A percentile compares a stretch with the other conserved stretches of the same genome.
These are phyloP conservation scores for Lasiosphaeris hirsuta DNA, from an alignment of 495 filamentous ascomycete species.

Conservation along the genomic window DNA sequence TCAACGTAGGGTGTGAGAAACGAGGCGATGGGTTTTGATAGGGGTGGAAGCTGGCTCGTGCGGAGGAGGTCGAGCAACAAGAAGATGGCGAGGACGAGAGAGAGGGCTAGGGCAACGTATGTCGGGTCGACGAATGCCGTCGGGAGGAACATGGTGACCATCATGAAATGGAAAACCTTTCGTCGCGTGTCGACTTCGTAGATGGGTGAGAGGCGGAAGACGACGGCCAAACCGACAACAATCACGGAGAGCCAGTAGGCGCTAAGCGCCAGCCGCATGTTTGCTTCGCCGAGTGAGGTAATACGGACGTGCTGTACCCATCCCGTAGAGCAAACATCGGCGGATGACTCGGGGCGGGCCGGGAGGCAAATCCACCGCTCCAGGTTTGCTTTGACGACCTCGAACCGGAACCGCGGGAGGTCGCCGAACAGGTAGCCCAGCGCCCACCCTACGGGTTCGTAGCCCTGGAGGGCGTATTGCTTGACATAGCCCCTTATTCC, in stretches of 20 bases:
- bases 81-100: slow-evolving; percentile 73
- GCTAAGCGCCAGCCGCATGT: slow-evolving; percentile 72
- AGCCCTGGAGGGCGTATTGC: slow-evolving; percentile 59
- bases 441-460: slow-evolving; percentile 90
- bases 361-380: slow-evolving; percentile 76
- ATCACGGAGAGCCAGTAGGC: slow-evolving; percentile 71
- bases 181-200: slow-evolving; percentile 92
- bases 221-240: slow-evolving; percentile 63
- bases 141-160: slow-evolving; percentile 91
- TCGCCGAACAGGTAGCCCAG: slow-evolving; percentile 87
- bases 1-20: slow-evolving; percentile 95
- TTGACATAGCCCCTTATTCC: slow-evolving; percentile 68
- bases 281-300: slow-evolving; percentile 65
- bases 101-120: slow-evolving; percentile 74
- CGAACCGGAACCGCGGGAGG: slow-evolving; percentile 61
- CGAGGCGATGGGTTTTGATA: slow-evolving; percentile 73
- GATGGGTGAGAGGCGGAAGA: slow-evolving; percentile 66
- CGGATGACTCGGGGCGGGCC: slow-evolving; percentile 29
- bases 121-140: slow-evolving; percentile 79
- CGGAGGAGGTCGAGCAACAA: slow-evolving; percentile 84
- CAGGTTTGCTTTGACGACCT: slow-evolving; percentile 61
- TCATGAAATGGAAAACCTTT: slow-evolving; percentile 98
- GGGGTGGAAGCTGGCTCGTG: slow-evolving; percentile 84
- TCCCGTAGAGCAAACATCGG: slow-evolving; percentile 44
- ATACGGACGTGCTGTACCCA: slow-evolving; percentile 59